A percentile compares a stretch with the other conserved stretches of the same genome.
phyloP scores from a whole-genome alignment of 331 rosid species.

The Cydonia oblonga region DNA sequence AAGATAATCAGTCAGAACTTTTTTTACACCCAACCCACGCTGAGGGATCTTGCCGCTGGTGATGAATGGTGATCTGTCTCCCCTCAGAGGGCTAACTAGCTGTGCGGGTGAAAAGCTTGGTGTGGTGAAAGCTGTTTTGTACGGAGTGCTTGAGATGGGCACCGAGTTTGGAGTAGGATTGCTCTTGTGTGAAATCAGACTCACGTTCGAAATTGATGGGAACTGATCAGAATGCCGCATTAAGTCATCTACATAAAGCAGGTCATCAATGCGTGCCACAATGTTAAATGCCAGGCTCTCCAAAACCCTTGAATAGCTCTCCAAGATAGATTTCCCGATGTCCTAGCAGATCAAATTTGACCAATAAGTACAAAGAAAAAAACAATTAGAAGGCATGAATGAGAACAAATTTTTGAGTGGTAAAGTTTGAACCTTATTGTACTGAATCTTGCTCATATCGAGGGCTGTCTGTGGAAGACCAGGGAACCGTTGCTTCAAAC shows the following conservation, averaged over 20 bases:
- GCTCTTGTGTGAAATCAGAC: constrained; percentile 51
- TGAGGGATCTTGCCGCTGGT: constrained; percentile 32
- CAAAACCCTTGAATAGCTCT: constrained; percentile 84
- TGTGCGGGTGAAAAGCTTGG: constrained; percentile 66
- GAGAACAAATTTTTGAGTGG: neutral
- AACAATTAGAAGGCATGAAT: neutral
- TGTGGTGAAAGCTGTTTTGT: constrained; percentile 53
- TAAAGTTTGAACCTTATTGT: constrained; percentile 56
- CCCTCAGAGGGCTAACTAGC: constrained; percentile 32
- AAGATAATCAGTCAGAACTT: constrained; percentile 70
- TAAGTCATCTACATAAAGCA: constrained; percentile 74
- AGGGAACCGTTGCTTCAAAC: constrained; percentile 79
- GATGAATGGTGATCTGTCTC: constrained; percentile 43
- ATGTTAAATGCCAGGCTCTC: constrained; percentile 86
- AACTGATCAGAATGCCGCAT: constrained; percentile 55
- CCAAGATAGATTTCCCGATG: constrained; percentile 83
- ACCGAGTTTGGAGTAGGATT: constrained; percentile 37
- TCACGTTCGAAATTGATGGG: constrained; percentile 47
- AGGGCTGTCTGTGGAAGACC: constrained; percentile 88
- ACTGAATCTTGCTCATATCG: constrained; percentile 89
- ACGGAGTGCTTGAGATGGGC: constrained; percentile 65
- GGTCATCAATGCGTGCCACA: constrained; percentile 80
- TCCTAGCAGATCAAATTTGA: constrained; percentile 42
- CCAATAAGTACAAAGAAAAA: neutral
- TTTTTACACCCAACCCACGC: constrained; percentile 53